These are phyloP conservation scores for Colletotrichum musae DNA, from an alignment of 2,329 filamentous ascomycete genomes.

Conservation along the genomic window DNA sequence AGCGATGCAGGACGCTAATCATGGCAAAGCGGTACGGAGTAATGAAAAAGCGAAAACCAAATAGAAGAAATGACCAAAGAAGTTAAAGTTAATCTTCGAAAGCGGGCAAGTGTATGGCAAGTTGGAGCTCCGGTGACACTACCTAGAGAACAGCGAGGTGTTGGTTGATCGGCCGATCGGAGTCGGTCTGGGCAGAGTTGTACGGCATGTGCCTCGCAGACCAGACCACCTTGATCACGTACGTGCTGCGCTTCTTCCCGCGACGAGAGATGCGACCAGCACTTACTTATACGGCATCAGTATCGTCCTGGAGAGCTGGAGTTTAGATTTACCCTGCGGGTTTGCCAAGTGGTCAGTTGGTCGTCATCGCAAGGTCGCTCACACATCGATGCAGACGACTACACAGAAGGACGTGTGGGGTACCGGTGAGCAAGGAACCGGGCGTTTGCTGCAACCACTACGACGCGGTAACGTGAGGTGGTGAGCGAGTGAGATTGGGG, in stretches of 20 bases:
- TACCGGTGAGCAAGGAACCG: background rate
- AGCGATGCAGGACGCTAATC: background rate
- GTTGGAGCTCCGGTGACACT: background rate
- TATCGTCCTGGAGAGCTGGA: too few species aligned
- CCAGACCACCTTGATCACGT: conserved; percentile 15
- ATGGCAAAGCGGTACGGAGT: background rate
- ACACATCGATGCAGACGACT: background rate
- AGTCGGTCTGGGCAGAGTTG: background rate
- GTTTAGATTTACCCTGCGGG: background rate
- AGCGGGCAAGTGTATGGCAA: background rate
- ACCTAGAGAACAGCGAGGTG: background rate
- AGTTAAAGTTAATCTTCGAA: background rate
- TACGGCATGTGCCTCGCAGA: conserved; percentile 15
- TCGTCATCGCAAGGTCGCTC: background rate
- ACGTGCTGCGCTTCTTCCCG: background rate
- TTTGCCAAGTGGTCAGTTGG: background rate
- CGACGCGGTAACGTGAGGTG: background rate
- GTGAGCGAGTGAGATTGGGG: conserved; percentile 7
- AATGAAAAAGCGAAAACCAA: background rate
- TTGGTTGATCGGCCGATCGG: conserved; percentile 7
- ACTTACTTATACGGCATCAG: too few species aligned
- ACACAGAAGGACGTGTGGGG: background rate
- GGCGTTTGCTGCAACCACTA: background rate
- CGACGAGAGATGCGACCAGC: background rate
- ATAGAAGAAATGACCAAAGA: conserved; percentile 7